Evolutionary conservation across 176 grass and related monocot genomes (phyloP), one percentile per base, ranked within the genome.

Genomic region (Phragmites australis): DNA sequence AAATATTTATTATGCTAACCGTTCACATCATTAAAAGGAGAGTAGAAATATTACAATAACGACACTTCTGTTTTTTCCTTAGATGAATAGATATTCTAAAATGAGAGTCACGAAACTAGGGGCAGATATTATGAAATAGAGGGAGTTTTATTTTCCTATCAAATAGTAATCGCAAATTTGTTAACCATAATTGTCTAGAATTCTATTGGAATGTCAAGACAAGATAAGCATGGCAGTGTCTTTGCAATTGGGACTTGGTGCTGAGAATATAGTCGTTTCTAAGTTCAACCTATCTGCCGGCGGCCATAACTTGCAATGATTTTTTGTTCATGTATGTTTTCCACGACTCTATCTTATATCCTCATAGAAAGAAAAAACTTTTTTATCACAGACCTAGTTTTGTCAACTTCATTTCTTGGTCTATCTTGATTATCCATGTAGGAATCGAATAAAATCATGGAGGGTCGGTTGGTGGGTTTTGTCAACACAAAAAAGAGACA

Each of bases 401-500:
- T 76, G 44, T 79, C 86, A 68, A 68, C 87, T 39, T 68, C 25
- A 22, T 61, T 47, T 19, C 58, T 22, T 8, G 59, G 23, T 72
- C 34, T n/a, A 54, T 9, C 55, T 71, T 18, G 17, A 58, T 23
- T 57, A 68, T 74, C 73, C 56, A 65, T 56, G 26, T 15, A 26
- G 18, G 31, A 45, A 88, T 74, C 5, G 51, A 89, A 84, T 51
- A 51, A 75, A 68, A 69, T 63, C 76, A 69, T 31, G 41, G 3
- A 49, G 39, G 49, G 76, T 43, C 27, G 19, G 34, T 46, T 80
- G 82, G 8, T 31, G 46, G 31, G 25, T 39, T 83, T 84, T 70
- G 87, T 81, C 82, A 75, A 75, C 46, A 79, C 9, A 10, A 43
- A 6, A 25, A 31, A 16, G 0, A 16, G 21, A 0, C 21, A 5